Evolutionary conservation across 192 early-diverging fungal species (phyloP).

Genomic region (Gaertneriomyces semiglobifer): DNA sequence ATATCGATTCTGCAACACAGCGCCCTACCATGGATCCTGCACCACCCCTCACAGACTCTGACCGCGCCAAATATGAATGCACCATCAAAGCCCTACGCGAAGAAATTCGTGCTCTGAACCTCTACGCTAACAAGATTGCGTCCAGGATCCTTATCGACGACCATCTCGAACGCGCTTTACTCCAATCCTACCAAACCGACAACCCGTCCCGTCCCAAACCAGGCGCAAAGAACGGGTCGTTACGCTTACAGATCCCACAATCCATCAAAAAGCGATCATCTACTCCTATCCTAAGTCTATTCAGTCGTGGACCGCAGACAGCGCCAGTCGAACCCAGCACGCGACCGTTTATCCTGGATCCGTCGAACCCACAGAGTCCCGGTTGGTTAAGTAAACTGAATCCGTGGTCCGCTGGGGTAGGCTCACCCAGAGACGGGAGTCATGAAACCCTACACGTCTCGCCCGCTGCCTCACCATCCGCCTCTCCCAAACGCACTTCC

Average conservation of each 20-base stretch:
- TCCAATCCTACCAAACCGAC: slow-evolving; percentile 1
- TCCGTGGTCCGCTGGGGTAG: too few relatives aligned
- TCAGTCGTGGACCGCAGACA: too few relatives aligned
- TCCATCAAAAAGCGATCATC: neutral
- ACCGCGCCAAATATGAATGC: too few relatives aligned
- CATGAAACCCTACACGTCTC: too few relatives aligned
- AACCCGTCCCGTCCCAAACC: neutral
- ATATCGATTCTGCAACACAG: neutral
- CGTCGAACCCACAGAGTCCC: too few relatives aligned
- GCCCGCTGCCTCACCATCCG: too few relatives aligned
- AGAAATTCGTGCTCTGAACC: slow-evolving; percentile 13
- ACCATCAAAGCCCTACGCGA: neutral
- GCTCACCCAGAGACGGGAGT: too few relatives aligned
- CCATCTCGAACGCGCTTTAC: slow-evolving; percentile 10
- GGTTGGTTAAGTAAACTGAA: too few relatives aligned
- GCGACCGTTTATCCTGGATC: too few relatives aligned
- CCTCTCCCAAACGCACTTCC: too few relatives aligned
- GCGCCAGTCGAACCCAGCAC: too few relatives aligned
- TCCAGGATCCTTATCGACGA: slow-evolving; percentile 14
- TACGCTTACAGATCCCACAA: neutral
- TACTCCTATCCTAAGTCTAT: neutral
- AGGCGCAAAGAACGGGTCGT: neutral
- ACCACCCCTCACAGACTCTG: too few relatives aligned
- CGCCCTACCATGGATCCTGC: neutral
- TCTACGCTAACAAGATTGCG: slow-evolving; percentile 20